Percentiles rank a stretch among this genome's conserved stretches.
Conservation (phyloP, 2,329 filamentous ascomycete genomes). For the Pleoardoris graminearum region DNA sequence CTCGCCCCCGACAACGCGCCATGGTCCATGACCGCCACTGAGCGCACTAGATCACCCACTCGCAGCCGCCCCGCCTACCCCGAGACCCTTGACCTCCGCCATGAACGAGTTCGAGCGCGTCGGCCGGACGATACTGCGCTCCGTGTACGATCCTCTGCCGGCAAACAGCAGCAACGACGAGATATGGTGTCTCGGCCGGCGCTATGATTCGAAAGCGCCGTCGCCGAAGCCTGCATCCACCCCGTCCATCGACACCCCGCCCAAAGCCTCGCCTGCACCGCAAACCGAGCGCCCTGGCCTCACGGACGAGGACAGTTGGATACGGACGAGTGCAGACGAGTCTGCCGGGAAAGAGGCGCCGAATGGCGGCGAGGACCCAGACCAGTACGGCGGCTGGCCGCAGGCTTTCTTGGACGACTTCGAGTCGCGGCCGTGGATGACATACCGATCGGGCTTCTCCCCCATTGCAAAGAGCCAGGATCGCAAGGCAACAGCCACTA, state of each 20-base stretch:
- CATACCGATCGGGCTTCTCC: constrained; percentile 85
- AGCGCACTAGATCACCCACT: neutral
- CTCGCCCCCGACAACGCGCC: neutral
- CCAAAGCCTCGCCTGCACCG: constrained; percentile 25
- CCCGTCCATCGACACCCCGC: constrained; percentile 16
- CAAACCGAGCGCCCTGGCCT: constrained; percentile 25
- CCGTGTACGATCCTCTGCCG: constrained; percentile 89
- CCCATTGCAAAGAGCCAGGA: constrained; percentile 79
- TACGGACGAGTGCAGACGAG: constrained; percentile 72
- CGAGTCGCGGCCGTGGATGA: constrained; percentile 93
- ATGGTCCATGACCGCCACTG: neutral
- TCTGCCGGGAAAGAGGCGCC: constrained; percentile 63
- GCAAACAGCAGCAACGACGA: constrained; percentile 73
- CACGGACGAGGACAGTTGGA: constrained; percentile 53
- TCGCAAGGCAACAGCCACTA: constrained; percentile 67
- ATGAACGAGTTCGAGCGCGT: constrained; percentile 76
- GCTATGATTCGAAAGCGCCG: constrained; percentile 53
- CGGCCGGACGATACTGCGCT: constrained; percentile 78
- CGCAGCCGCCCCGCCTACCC: neutral
- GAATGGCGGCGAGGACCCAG: constrained; percentile 38
- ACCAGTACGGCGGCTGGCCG: constrained; percentile 71
- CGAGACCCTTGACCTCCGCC: constrained; percentile 15
- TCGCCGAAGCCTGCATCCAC: constrained; percentile 26
- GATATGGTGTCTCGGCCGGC: constrained; percentile 79
- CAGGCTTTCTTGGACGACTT: constrained; percentile 86